A percentile compares a stretch with the other conserved stretches of the same genome.
Evolutionary conservation across 768 basidiomycete species (phyloP).

Genomic region (Cystobasidium ongulense): DNA sequence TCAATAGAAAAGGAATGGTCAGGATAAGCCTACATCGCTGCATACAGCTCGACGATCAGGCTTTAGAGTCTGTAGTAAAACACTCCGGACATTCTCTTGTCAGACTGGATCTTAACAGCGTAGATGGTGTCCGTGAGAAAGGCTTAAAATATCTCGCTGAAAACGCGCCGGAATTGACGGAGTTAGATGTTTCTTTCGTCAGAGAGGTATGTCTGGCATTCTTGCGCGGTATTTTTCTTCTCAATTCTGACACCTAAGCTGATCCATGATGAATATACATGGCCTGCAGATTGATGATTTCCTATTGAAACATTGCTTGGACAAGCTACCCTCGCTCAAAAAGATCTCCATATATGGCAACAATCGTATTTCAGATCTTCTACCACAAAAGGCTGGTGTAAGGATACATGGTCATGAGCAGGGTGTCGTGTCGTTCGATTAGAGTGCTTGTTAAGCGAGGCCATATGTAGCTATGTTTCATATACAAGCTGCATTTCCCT

Average conservation of each 20-base stretch:
- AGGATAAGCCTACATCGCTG: constrained; percentile 25
- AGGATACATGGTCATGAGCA: constrained; percentile 22
- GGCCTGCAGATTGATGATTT: constrained; percentile 16
- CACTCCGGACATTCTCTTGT: constrained; percentile 28
- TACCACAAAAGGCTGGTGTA: constrained; percentile 25
- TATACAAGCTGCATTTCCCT: too few relatives aligned
- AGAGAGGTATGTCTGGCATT: constrained; percentile 19
- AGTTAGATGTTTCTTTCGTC: constrained; percentile 33
- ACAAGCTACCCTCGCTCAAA: constrained; percentile 25
- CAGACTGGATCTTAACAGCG: constrained; percentile 32
- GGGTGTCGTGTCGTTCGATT: constrained; percentile 18
- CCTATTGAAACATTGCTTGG: constrained; percentile 29
- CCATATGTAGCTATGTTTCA: too few relatives aligned
- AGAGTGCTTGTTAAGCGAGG: background rate
- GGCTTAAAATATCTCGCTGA: constrained; percentile 29
- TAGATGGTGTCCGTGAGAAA: constrained; percentile 27
- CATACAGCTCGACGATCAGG: constrained; percentile 29
- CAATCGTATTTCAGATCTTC: constrained; percentile 30
- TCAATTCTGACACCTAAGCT: background rate
- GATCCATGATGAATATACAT: background rate
- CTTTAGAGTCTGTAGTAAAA: constrained; percentile 25
- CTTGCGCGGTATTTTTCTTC: background rate
- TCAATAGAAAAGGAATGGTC: constrained; percentile 35
- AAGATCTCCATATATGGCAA: constrained; percentile 32
- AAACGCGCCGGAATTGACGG: constrained; percentile 16